Conservation (phyloP, 768 basidiomycete species). For the Panus rudis region DNA sequence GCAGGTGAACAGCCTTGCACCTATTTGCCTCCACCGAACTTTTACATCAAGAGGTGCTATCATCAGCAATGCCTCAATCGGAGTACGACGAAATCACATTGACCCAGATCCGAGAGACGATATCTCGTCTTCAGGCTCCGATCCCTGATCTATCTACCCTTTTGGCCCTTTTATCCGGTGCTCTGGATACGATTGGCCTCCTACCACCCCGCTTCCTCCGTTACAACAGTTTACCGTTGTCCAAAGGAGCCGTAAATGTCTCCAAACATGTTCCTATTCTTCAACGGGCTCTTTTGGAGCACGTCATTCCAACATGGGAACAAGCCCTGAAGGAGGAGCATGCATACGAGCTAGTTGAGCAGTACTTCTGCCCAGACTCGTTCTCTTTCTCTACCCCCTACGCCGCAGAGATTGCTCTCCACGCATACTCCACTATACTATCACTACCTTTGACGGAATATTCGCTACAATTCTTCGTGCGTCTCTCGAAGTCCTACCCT, state of each 20-base stretch:
- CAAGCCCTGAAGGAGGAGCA: constrained; percentile 42
- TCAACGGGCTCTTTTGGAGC: constrained; percentile 59
- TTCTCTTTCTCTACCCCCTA: constrained; percentile 43
- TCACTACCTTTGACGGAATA: constrained; percentile 41
- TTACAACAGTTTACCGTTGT: constrained; percentile 35
- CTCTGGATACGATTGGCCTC: constrained; percentile 50
- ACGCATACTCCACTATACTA: constrained; percentile 61
- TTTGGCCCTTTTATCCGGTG: constrained; percentile 47
- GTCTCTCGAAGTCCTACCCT: constrained; percentile 56
- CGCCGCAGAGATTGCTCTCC: constrained; percentile 47
- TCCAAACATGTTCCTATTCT: constrained; percentile 39
- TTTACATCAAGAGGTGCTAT: no score
- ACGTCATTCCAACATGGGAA: constrained; percentile 68
- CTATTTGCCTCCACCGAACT: no score
- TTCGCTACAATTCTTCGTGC: constrained; percentile 45
- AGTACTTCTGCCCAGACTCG: constrained; percentile 69
- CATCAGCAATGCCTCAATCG: constrained; percentile 12
- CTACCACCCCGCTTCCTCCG: constrained; percentile 50
- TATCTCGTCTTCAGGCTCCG: constrained; percentile 22
- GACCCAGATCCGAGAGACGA: constrained; percentile 21
- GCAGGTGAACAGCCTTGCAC: no score
- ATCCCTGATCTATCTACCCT: constrained; percentile 44
- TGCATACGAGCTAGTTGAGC: constrained; percentile 40
- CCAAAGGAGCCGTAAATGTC: constrained; percentile 25
- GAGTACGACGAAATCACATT: constrained; percentile 14